These are phyloP conservation scores for Pisolithus sp. DNA, from an alignment of 768 basidiomycete genomes.

Conservation along the genomic window DNA sequence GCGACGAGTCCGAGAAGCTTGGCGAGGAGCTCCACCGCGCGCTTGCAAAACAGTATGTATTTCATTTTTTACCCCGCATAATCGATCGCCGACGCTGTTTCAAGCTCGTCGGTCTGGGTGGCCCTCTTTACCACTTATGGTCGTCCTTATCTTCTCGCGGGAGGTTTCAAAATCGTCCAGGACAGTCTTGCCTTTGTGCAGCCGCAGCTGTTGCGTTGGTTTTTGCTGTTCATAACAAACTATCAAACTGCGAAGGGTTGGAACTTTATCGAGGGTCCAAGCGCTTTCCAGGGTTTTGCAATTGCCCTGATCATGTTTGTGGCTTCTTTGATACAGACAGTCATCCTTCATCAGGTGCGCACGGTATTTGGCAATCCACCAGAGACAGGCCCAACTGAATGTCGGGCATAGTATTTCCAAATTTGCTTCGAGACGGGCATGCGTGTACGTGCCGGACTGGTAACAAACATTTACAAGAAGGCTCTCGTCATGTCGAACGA, in stretches of 20 bases:
- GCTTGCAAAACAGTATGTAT: slow-evolving; percentile 56
- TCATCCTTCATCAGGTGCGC: slow-evolving; percentile 71
- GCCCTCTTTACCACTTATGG: slow-evolving; percentile 79
- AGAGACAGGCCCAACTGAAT: background rate
- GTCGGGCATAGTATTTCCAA: slow-evolving; percentile 69
- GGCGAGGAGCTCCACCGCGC: slow-evolving; percentile 54
- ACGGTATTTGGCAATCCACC: background rate
- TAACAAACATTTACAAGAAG: slow-evolving; percentile 82
- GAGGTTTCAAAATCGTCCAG: slow-evolving; percentile 64
- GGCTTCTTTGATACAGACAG: slow-evolving; percentile 70
- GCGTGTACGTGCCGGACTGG: slow-evolving; percentile 88
- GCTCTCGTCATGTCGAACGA: slow-evolving; percentile 81
- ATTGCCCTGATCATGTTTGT: slow-evolving; percentile 78
- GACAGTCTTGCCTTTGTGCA: slow-evolving; percentile 81
- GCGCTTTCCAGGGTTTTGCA: slow-evolving; percentile 59
- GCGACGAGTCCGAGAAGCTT: slow-evolving; percentile 66
- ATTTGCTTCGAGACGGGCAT: slow-evolving; percentile 79
- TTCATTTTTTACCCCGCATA: background rate
- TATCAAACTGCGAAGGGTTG: slow-evolving; percentile 52
- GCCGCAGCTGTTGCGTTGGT: slow-evolving; percentile 75
- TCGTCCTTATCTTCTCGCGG: slow-evolving; percentile 59
- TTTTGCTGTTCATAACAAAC: slow-evolving; percentile 74
- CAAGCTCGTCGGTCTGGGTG: slow-evolving; percentile 61
- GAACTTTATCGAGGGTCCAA: slow-evolving; percentile 22
- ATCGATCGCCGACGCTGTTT: background rate